These are phyloP conservation scores for Raffaelea ambrosiae DNA, from an alignment of 2,329 filamentous ascomycete genomes.

Conservation along the genomic window DNA sequence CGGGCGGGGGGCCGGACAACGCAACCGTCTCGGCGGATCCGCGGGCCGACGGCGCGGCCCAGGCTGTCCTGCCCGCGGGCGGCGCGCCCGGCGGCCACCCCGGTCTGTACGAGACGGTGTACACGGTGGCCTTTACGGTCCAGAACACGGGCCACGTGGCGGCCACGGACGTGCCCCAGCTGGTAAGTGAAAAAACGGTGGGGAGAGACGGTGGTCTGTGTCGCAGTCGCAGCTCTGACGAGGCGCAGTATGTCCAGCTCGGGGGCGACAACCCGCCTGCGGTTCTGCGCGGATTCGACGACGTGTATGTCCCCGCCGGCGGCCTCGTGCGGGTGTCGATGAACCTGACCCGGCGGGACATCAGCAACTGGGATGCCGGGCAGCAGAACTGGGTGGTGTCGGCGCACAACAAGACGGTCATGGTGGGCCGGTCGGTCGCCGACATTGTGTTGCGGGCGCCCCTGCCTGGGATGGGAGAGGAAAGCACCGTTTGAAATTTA, in stretches of 20 bases:
- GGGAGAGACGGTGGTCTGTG: no score
- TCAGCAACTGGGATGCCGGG: constrained; percentile 77
- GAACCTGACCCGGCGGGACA: constrained; percentile 68
- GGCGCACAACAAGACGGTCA: no score
- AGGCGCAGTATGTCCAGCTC: constrained; percentile 74
- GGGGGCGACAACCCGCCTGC: constrained; percentile 64
- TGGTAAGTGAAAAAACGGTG: no score
- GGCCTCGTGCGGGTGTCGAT: constrained; percentile 62
- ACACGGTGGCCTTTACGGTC: constrained; percentile 57
- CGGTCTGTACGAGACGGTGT: constrained; percentile 60
- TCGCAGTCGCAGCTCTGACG: no score
- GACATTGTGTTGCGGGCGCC: no score
- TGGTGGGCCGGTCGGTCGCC: no score
- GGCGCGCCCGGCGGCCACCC: constrained; percentile 54
- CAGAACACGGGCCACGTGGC: constrained; percentile 59
- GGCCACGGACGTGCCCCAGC: constrained; percentile 66
- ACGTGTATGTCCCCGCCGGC: constrained; percentile 55
- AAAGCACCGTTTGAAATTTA: no score
- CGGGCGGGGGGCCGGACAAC: constrained; percentile 50
- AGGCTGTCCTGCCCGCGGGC: constrained; percentile 42
- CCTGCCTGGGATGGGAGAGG: no score
- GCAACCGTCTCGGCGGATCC: constrained; percentile 54
- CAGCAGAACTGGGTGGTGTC: constrained; percentile 82
- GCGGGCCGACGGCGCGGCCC: constrained; percentile 44
- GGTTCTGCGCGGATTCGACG: constrained; percentile 73